Conservation (phyloP, 441 rosid genomes). For the Pelargonium cotyledonis region DNA sequence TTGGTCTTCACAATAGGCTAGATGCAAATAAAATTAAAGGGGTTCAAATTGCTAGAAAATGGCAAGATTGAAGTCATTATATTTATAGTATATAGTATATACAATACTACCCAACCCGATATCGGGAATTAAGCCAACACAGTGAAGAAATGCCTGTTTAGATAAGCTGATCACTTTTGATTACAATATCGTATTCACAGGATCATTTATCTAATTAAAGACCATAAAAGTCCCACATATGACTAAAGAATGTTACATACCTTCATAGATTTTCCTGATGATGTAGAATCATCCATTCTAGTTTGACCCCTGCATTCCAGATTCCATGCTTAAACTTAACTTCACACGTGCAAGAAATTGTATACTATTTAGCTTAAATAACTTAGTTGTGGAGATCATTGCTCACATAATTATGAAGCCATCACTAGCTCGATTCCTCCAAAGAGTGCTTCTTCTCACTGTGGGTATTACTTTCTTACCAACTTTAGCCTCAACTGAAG, state of each 20-base stretch:
- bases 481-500: conserved; percentile 47
- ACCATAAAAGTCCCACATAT: neutral
- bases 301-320: conserved; percentile 30
- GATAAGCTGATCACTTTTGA: too few relatives aligned
- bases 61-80: neutral
- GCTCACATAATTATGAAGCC: conserved; percentile 50
- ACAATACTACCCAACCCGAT: too few relatives aligned
- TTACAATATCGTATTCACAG: too few relatives aligned
- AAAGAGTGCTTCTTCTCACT: conserved; percentile 31
- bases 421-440: conserved; percentile 43
- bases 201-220: neutral
- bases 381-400: neutral
- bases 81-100: too few relatives aligned
- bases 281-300: conserved; percentile 21
- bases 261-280: conserved; percentile 38
- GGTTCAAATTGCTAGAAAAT: neutral
- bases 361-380: neutral
- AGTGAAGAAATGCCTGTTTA: too few relatives aligned
- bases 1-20: conserved; percentile 46
- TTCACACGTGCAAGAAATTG: conserved; percentile 8
- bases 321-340: conserved; percentile 12
- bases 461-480: conserved; percentile 32
- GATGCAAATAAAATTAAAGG: conserved; percentile 9
- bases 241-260: conserved; percentile 27
- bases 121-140: too few relatives aligned